Evolutionary conservation across 805 yeast genomes (phyloP).

Genomic region (Jamesozyma lodderae): DNA sequence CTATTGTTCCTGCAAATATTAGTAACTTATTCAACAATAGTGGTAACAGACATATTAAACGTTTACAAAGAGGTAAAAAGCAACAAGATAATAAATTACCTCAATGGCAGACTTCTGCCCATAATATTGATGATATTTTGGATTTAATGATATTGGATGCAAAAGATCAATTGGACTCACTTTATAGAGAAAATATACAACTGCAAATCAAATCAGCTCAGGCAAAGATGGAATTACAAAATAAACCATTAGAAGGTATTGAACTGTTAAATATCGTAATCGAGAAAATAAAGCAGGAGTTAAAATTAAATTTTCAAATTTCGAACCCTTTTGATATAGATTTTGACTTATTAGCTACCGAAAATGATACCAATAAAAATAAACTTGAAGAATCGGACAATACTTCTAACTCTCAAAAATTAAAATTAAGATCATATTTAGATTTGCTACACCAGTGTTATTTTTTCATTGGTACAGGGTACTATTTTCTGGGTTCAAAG

Average conservation of each 20-base stretch:
- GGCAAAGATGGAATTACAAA: conserved; percentile 45
- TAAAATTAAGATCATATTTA: conserved; percentile 17
- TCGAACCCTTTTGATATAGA: conserved; percentile 11
- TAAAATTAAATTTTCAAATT: conserved; percentile 17
- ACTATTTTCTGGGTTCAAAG: conserved; percentile 24
- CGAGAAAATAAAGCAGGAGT: conserved; percentile 23
- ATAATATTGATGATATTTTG: conserved; percentile 55
- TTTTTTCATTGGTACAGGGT: conserved; percentile 55
- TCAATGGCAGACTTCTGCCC: conserved; percentile 6
- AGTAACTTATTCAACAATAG: neutral
- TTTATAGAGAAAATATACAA: conserved; percentile 41
- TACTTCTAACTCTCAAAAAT: conserved; percentile 1
- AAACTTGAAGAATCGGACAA: neutral
- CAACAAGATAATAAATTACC: neutral
- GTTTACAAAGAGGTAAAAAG: neutral
- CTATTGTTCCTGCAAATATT: conserved; percentile 33
- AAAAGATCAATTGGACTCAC: conserved; percentile 36
- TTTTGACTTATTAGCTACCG: neutral
- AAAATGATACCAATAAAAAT: neutral
- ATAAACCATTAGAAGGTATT: conserved; percentile 45
- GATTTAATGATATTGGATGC: conserved; percentile 54
- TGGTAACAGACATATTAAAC: neutral
- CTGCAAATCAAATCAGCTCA: conserved; percentile 56
- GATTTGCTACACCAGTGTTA: conserved; percentile 66
- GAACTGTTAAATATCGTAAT: conserved; percentile 36